A percentile compares a stretch with the other conserved stretches of the same genome.
phyloP scores from a whole-genome alignment of 2,329 filamentous ascomycete genomes.

The Dactylellina cionopaga region DNA sequence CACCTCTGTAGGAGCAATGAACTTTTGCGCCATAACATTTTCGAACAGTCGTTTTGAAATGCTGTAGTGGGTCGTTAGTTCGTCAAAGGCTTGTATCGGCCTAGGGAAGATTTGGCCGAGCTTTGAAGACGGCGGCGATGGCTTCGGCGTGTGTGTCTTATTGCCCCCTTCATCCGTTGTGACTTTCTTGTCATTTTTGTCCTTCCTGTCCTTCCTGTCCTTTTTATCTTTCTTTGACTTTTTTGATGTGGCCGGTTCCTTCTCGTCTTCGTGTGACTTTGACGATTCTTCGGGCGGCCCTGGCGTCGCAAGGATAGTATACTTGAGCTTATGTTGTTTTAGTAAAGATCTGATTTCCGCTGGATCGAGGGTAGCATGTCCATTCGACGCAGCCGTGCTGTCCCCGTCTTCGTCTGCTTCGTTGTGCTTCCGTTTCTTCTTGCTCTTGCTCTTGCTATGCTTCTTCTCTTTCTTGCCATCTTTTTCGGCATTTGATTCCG shows the following conservation, averaged over 20 bases:
- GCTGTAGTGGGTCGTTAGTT: constrained; percentile 75
- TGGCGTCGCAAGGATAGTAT: constrained; percentile 75
- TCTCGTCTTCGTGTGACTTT: constrained; percentile 57
- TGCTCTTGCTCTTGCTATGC: constrained; percentile 16
- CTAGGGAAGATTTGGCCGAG: constrained; percentile 76
- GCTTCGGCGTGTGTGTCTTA: no score
- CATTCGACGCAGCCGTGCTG: constrained; percentile 58
- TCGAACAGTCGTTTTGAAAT: constrained; percentile 77
- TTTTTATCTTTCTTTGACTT: constrained; percentile 61
- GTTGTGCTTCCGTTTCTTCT: constrained; percentile 18
- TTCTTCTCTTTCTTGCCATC: constrained; percentile 13
- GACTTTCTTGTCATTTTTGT: constrained; percentile 61
- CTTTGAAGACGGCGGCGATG: constrained; percentile 62
- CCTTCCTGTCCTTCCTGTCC: constrained; percentile 67
- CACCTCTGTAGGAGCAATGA: constrained; percentile 88
- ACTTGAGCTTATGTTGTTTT: constrained; percentile 83
- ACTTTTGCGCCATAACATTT: constrained; percentile 86
- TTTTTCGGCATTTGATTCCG: not conserved
- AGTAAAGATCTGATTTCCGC: constrained; percentile 74
- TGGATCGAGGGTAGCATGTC: constrained; percentile 63
- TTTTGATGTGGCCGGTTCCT: constrained; percentile 60
- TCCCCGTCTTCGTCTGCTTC: constrained; percentile 56
- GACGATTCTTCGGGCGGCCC: not conserved
- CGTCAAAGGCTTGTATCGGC: constrained; percentile 79
- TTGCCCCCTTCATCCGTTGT: no score